Base-by-base conservation (phyloP, 352 stramenopile species). In the Saprolegnia diclina region DNA sequence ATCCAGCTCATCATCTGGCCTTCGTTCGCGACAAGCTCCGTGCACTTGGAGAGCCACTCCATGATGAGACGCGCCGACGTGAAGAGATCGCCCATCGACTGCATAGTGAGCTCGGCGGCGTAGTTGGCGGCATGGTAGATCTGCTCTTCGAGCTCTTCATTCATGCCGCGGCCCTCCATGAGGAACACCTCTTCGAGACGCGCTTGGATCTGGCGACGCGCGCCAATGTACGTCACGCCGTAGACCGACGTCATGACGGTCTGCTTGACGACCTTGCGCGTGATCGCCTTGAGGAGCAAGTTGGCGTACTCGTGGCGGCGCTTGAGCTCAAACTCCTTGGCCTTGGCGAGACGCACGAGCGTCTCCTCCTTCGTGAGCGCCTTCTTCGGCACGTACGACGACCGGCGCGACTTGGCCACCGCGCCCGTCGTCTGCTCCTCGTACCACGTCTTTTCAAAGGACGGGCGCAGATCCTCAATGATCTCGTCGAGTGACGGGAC, bases 221-320 rank as follows among this genome's bases (percentile, higher is more conserved):
- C 97, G n/a, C 98, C 98, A 67, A 99, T 97, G 74, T 97, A 99
- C 10, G 98, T 99, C 26, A 99, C 98, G 65, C 98, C 98, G 72
- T 99, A 99, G 35, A 99, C 98, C 67, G 92, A 99, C 26, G 98
- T 99, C 98, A 99, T 99, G 0, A 99, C 97, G 48, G 98, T 99
- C 78, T 99, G 92, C 82, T 99, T 99, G 35, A 99, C 96, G 19
- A 99, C 95, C 77, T 98, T 98, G 35, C 96, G 88, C 68, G 80
- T 90, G 63, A 94, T 94, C 10, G 78, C 86, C 18, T 82, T 85
- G 1, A 90, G 68, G 44, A 94, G 62, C 45, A 94, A 90, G 24
- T 85, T 76, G 21, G 86, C 83, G 56, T 77, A 76, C 61, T 85
- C 81, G 56, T 90, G 86, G 37, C 74, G 79, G 72, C 81, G 76